Evolutionary conservation across 257 asterid species (phyloP).

Genomic region (Gynochthodes officinalis): DNA sequence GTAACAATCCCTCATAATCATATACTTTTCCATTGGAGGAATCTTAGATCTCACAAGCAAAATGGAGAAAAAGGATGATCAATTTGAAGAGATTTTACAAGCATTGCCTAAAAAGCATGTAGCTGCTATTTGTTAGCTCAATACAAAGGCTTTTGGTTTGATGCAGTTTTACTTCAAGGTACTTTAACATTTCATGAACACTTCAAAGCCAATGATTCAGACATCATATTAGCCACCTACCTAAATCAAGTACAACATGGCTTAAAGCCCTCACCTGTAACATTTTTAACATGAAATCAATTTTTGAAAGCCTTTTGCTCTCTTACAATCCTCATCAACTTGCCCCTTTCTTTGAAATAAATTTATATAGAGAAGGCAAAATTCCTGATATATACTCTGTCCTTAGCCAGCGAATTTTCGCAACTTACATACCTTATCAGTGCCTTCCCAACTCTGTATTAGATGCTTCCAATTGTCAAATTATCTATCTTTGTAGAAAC

Average conservation of each 20-base stretch:
- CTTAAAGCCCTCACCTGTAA: conserved; percentile 18
- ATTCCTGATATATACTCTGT: not conserved
- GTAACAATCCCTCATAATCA: too few relatives aligned
- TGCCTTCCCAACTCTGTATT: not conserved
- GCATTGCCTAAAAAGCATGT: too few relatives aligned
- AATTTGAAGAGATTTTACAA: too few relatives aligned
- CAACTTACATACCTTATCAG: conserved; percentile 18
- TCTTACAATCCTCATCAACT: conserved; percentile 22
- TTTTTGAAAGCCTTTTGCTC: conserved; percentile 16
- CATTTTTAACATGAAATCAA: not conserved
- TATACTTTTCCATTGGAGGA: too few relatives aligned
- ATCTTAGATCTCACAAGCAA: too few relatives aligned
- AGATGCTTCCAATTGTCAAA: not conserved
- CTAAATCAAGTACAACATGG: conserved; percentile 33
- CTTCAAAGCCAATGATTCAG: conserved; percentile 20
- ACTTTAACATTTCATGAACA: conserved; percentile 15
- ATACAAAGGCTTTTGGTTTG: conserved; percentile 28
- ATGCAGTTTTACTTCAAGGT: conserved; percentile 13
- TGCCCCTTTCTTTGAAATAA: conserved; percentile 15
- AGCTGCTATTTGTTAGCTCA: not conserved
- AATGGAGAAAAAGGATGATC: too few relatives aligned
- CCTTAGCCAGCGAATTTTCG: conserved; percentile 10
- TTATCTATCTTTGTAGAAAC: not conserved
- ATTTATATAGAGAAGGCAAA: not conserved
- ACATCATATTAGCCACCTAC: conserved; percentile 20